Evolutionary conservation across 805 yeast genomes (phyloP), one percentile per base, ranked within the genome.

Genomic region (Candida berthetii): DNA sequence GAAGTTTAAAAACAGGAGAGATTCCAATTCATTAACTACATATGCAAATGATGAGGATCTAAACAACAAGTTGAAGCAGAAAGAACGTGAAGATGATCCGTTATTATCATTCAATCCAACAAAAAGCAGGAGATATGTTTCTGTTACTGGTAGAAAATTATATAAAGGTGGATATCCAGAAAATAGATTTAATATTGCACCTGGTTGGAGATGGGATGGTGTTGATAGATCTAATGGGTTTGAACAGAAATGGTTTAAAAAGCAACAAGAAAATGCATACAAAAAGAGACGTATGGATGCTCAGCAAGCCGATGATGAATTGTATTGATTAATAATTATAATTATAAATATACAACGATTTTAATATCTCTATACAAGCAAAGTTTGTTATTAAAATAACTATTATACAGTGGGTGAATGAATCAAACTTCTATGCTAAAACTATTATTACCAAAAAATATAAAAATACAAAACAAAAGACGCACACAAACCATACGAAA

Each of bases 201-300:
- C 96, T 0, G 96, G 97, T 0, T 67, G 69, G 48, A 68, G 86
- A 43, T 90, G 98, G 98, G 96, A 86, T 60, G 97, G 97, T 0
- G 80, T 90, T 2, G 90, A 87, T 61, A 65, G 98, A 44, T 80
- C 95, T 0, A 90, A 83, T 55, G 96, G 96, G 3, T 90, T 85
- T 61, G 98, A 90, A 56, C 66, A 64, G 38, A 66, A 72, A 41
- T 73, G 85, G 69, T 69, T 85, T 48, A 68, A 59, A 36, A 68
- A 55, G 50, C 69, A 62, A 42, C 35, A 33, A 11, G 50, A 41
- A 14, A 29, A 7, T 7, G 32, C n/a, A 15, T 29, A 29, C 11
- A 29, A 33, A 16, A 33, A 33, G 15, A 11, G 22, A 33, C 22
- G 14, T 22, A 6, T 22, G 6, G 8, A 22, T 7, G 25, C 25